Evolutionary conservation across 2,329 filamentous ascomycete species (phyloP), one percentile per base, ranked within the genome.

Genomic region (Esteya vermicola): DNA sequence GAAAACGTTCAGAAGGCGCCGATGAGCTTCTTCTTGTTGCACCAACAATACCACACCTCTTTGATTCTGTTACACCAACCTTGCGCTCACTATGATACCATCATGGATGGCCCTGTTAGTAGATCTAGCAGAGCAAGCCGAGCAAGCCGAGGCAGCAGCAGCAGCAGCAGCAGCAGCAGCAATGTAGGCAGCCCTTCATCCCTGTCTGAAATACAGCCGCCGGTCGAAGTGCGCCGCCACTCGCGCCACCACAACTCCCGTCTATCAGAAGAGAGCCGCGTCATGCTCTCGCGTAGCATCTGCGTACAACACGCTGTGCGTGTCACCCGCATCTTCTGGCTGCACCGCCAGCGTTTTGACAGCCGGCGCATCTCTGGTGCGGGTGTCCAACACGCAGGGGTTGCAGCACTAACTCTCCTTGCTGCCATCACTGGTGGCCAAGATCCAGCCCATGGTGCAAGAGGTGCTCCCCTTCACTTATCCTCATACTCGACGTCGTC

Each of bases 271-370:
- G 59, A 63, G 44, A 58, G 51, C 42, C 63, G 62, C 44, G 63
- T 58, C 6, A 59, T 62, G 5, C 50, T 71, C 20, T 67, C 66
- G 4, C 60, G 69, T 16, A 65, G 60, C 38, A 68, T 70, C 40
- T 72, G 68, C 53, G 70, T 66, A 0, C 68, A 70, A 38, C 68
- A 72, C 44, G 68, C 69, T 4, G 65, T 71, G 41, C 56, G 65
- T 1, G 64, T 72, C 1, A 63, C 67, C 0, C 59, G 63, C 19
- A 70, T 72, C 43, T 71, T 71, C 48, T 69, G 65, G 65, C 67
- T 70, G 43, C 67, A 72, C 46, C 59, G 68, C 0, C 65, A 69
- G 49, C 58, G 64, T 4, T 70, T 70, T 39, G 62, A 68, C 39
- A 65, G 64, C 2, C 62, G 60, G 41, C 67, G 66, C 42, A 68